Evolutionary conservation across 306 rosid genomes (phyloP), one percentile per base, ranked within the genome.

Genomic region (Inga leiocalycina): DNA sequence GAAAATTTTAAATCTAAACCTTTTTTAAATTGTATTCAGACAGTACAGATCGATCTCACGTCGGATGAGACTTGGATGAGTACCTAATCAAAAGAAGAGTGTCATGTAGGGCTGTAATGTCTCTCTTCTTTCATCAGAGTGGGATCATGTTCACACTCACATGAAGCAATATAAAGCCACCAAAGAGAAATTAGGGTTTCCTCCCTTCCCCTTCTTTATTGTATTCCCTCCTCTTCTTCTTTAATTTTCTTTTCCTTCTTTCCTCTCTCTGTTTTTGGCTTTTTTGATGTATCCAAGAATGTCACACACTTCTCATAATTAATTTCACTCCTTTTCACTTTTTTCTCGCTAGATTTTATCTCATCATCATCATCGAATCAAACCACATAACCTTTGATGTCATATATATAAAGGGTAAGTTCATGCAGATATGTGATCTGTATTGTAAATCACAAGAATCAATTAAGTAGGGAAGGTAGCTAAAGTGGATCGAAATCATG

Each of bases 401-500:
- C 15, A 32, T 2, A 13, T 27, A 62, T 22, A 22, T 59, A 62
- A 3, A 22, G 17, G 68, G 24, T 17, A 67, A 67, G 72, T 67
- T 39, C 46, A 67, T 67, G 24, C 37, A 13, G 30, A 27, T 27
- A 15, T 65, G 43, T 65, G 71, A 65, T 65, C 41, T 32, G 11
- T 32, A 41, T 16, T 6, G 43, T 39, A 10, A 59, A 67, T 66
- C 10, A 34, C 2, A 35, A 24, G 8, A 24, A 27, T 24, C 27
- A 17, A 61, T 24, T 32, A 62, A 52, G 11, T 35, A 65, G 76
- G 19, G 48, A 52, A 14, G 59, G 6, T 34, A 65, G 13, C 27
- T 13, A 87, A 75, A 80, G 76, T 87, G 89, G 91, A 86, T 86
- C 92, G 24, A 44, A 54, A 61, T 49, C 83, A 82, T 82, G 92